phyloP scores from a whole-genome alignment of 192 early-diverging fungal genomes.

The Entomortierella chlamydospora region DNA sequence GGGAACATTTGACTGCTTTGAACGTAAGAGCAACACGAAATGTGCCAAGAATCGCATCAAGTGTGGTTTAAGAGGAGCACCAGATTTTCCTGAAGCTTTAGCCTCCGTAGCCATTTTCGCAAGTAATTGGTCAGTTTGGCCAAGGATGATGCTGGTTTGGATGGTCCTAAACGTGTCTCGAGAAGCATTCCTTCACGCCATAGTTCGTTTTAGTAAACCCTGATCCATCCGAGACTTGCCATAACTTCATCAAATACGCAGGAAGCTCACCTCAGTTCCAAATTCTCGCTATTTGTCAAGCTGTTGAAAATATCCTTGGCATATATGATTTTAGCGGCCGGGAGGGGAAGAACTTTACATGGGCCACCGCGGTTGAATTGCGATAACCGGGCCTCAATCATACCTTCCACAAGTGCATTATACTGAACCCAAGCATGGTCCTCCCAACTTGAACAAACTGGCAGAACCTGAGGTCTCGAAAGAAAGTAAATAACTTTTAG shows the following conservation, averaged over 20 bases:
- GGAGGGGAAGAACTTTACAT: slow-evolving; percentile 23
- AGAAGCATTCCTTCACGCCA: slow-evolving; percentile 15
- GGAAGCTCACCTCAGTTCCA: slow-evolving; percentile 12
- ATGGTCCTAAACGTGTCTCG: slow-evolving; percentile 37
- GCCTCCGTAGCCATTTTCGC: slow-evolving; percentile 32
- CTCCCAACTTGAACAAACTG: slow-evolving; percentile 88
- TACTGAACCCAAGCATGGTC: slow-evolving; percentile 89
- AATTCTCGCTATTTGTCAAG: slow-evolving; percentile 24
- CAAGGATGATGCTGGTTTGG: slow-evolving; percentile 49
- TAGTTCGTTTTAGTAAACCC: slow-evolving; percentile 1
- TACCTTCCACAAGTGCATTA: slow-evolving; percentile 74
- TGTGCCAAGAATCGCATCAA: slow-evolving; percentile 80
- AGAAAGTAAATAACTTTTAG: background rate
- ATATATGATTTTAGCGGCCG: slow-evolving; percentile 4
- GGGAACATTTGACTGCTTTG: slow-evolving; percentile 61
- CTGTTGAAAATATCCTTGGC: slow-evolving; percentile 35
- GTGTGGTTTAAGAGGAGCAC: slow-evolving; percentile 54
- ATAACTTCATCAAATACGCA: background rate
- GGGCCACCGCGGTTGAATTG: slow-evolving; percentile 34
- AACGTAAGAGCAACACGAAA: slow-evolving; percentile 71
- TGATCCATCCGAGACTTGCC: background rate
- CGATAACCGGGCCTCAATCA: slow-evolving; percentile 53
- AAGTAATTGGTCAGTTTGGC: slow-evolving; percentile 37
- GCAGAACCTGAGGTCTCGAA: slow-evolving; percentile 58
- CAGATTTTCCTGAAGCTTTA: slow-evolving; percentile 3